These are phyloP conservation scores for Aureobasidium sp. DNA, from an alignment of 2,329 filamentous ascomycete species.

Conservation along the genomic window DNA sequence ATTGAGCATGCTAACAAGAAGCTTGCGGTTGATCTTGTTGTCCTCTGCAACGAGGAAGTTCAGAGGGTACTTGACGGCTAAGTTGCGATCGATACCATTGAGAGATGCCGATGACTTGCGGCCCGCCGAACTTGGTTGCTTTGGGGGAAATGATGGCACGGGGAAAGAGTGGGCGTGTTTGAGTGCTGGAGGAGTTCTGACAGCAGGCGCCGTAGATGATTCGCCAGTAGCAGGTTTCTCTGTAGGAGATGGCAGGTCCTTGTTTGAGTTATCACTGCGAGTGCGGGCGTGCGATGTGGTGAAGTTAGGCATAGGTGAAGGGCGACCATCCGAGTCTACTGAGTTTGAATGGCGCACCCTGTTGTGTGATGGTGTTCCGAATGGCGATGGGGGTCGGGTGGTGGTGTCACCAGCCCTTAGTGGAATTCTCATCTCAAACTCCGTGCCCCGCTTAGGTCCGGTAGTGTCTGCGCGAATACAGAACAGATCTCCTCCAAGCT, in stretches of 20 bases:
- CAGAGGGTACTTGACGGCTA: slow-evolving; percentile 53
- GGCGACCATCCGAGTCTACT: slow-evolving; percentile 7
- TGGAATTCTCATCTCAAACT: slow-evolving; percentile 61
- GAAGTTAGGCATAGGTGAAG: slow-evolving; percentile 7
- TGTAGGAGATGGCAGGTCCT: background rate
- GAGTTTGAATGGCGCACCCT: slow-evolving; percentile 7
- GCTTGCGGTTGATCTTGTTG: slow-evolving; percentile 62
- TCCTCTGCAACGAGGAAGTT: slow-evolving; percentile 65
- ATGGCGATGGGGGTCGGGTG: slow-evolving; percentile 44
- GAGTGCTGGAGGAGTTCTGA: background rate
- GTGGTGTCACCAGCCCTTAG: slow-evolving; percentile 43
- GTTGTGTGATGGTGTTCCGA: slow-evolving; percentile 29
- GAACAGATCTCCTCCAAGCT: slow-evolving; percentile 59
- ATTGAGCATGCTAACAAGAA: slow-evolving; percentile 57
- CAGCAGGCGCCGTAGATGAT: slow-evolving; percentile 10
- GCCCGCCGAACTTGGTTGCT: slow-evolving; percentile 13
- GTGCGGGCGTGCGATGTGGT: background rate
- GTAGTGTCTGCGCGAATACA: slow-evolving; percentile 55
- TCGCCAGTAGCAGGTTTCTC: background rate
- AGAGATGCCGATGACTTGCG: slow-evolving; percentile 21
- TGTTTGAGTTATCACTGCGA: background rate
- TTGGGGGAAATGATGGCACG: slow-evolving; percentile 13
- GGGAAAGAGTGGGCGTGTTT: background rate
- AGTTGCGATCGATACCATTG: slow-evolving; percentile 42
- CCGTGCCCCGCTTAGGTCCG: slow-evolving; percentile 53